Base-by-base conservation (phyloP, 768 basidiomycete genomes). In the Leccinum ochraceum region DNA sequence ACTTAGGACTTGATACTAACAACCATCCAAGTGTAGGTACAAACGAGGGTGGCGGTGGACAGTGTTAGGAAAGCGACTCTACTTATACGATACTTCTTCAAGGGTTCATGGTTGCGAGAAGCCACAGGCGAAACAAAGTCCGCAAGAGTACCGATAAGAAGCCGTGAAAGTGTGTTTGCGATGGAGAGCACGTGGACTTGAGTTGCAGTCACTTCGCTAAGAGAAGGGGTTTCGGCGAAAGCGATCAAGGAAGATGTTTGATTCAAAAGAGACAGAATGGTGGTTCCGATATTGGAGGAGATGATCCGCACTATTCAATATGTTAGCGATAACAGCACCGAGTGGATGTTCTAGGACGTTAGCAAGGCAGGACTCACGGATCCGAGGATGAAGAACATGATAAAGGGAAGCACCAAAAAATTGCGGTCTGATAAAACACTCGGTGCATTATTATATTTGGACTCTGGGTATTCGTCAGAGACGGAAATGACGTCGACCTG, bases 371-470 rank as follows among this genome's bases (percentile, higher is more conserved):
- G 30, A 81, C 89, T 75, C 67, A 92, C 90, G n/a, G 86, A 80
- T 26, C 90, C 91, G 22, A 89, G 76, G 17, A 80, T 75, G 24
- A 86, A 69, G 3, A 83, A 66, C 46, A 82, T 76, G 56, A 85
- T 75, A 8, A 85, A 61, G 1, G 68, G 75, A n/a, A 93, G 79
- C 1, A 83, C 62, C 89, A 88, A 91, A 66, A 92, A 90, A 57
- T 84, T 76, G 10, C 70, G 73, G 61, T 88, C 86, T 37, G 70
- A 77, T 34, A 89, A 49, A 16, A 91, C 73, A 58, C 81, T 78
- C 2, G 80, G 62, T 16, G 75, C 66, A 24, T 24, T 3, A 30
- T 77, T 69, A 14, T 73, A 67, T 32, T 63, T 63, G 17, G 30
- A 14, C 48, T 63, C 60, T 3, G 32, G 11, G 16, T 13, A 20